Evolutionary conservation across 2,329 filamentous ascomycete genomes (phyloP).

Genomic region (Aspergillus ruber): DNA sequence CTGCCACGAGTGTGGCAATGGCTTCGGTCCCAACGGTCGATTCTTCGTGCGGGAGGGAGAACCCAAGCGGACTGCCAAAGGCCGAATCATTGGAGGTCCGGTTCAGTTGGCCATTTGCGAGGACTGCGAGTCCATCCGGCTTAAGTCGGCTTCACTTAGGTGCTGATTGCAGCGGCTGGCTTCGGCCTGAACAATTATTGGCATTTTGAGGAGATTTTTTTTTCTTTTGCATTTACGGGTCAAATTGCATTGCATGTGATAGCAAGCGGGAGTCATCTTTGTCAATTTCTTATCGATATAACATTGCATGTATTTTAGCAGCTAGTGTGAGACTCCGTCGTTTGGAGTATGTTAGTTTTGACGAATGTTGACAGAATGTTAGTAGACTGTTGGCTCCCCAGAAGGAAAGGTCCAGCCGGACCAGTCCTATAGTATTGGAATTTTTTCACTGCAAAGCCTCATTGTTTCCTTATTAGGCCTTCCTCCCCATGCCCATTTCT

Average conservation of each 20-base stretch:
- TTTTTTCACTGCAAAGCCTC: background rate
- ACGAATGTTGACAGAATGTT: background rate
- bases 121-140: conserved; percentile 54
- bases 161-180: conserved; percentile 5
- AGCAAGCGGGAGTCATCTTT: conserved; percentile 5
- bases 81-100: conserved; percentile 41
- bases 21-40: conserved; percentile 53
- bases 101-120: conserved; percentile 58
- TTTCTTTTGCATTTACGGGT: conserved; percentile 6
- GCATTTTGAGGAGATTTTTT: background rate
- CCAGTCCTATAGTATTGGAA: background rate
- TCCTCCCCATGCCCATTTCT: too few species aligned
- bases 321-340: background rate
- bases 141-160: conserved; percentile 47
- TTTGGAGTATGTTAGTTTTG: background rate
- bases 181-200: background rate
- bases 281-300: background rate
- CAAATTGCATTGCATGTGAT: background rate
- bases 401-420: too few species aligned
- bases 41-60: conserved; percentile 57
- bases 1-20: conserved; percentile 61
- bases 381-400: background rate
- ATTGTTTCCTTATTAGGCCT: background rate
- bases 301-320: background rate
- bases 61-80: conserved; percentile 38